Evolutionary conservation across 805 yeast species (phyloP).

Genomic region (Zygoascus flipseniorum): DNA sequence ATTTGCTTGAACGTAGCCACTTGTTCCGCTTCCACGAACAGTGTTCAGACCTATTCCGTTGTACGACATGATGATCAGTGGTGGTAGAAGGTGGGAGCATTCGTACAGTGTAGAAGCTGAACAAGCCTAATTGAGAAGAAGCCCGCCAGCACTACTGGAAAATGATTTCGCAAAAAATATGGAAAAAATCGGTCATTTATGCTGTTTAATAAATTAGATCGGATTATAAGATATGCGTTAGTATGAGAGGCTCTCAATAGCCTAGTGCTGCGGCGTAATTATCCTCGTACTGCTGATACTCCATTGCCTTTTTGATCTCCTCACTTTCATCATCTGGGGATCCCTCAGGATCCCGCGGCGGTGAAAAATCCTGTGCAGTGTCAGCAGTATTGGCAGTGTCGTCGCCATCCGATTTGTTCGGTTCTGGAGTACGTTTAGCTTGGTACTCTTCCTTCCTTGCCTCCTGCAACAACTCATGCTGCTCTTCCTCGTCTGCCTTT

Average conservation of each 20-base stretch:
- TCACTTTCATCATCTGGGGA: not conserved
- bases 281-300: not conserved
- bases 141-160: too few relatives aligned
- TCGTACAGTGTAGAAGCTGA: too few relatives aligned
- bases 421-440: not conserved
- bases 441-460: not conserved
- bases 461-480: not conserved
- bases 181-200: too few relatives aligned
- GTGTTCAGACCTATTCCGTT: slow-evolving; percentile 30
- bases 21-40: slow-evolving; percentile 29
- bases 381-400: not conserved
- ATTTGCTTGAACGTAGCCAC: slow-evolving; percentile 27
- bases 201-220: too few relatives aligned
- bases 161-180: too few relatives aligned
- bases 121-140: too few relatives aligned
- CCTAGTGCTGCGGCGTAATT: not conserved
- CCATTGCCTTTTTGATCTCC: not conserved
- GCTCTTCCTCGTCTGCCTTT: not conserved
- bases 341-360: not conserved
- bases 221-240: too few relatives aligned
- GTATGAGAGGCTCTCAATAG: not conserved
- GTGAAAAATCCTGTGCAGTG: not conserved
- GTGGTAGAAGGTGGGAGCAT: too few relatives aligned
- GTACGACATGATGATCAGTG: slow-evolving; percentile 21
- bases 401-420: not conserved